Evolutionary conservation across 2,329 filamentous ascomycete species (phyloP).

Genomic region (Monosporascus sp.): DNA sequence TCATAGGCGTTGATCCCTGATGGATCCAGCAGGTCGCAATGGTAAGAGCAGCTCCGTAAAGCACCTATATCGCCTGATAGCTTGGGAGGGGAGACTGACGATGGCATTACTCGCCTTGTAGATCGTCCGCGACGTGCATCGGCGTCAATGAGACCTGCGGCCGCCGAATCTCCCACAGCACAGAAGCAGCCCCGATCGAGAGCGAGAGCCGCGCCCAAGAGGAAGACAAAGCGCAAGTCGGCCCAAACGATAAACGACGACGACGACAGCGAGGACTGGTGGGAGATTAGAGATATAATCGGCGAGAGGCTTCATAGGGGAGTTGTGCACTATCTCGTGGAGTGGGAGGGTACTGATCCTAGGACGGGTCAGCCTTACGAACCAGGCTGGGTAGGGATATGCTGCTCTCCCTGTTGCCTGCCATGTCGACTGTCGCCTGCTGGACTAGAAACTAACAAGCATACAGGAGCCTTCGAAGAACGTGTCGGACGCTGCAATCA

Average conservation of each 20-base stretch:
- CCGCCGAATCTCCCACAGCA: not conserved
- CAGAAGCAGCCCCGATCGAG: not conserved
- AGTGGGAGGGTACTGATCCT: slow-evolving; percentile 50
- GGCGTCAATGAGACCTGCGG: not conserved
- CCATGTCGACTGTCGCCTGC: slow-evolving; percentile 1
- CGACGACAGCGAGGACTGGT: slow-evolving; percentile 18
- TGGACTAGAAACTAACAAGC: slow-evolving; percentile 5
- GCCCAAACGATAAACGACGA: not conserved
- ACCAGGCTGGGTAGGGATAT: slow-evolving; percentile 45
- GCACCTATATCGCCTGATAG: not conserved
- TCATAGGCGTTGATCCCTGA: not conserved
- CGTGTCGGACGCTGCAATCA: slow-evolving; percentile 18
- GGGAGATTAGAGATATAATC: slow-evolving; percentile 31
- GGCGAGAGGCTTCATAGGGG: slow-evolving; percentile 28
- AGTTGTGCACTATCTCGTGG: slow-evolving; percentile 42
- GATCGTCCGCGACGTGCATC: not conserved
- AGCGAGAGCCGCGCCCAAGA: slow-evolving; percentile 1
- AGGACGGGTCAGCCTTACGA: slow-evolving; percentile 40
- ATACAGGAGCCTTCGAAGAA: slow-evolving; percentile 22
- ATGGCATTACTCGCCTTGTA: not conserved
- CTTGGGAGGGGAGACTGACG: not conserved
- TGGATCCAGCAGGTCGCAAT: not conserved
- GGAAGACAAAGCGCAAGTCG: slow-evolving; percentile 6
- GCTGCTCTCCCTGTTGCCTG: not conserved
- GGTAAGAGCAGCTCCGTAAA: not conserved